Conservation (phyloP, 805 yeast species). For the Zygosaccharomyces siamensis region DNA sequence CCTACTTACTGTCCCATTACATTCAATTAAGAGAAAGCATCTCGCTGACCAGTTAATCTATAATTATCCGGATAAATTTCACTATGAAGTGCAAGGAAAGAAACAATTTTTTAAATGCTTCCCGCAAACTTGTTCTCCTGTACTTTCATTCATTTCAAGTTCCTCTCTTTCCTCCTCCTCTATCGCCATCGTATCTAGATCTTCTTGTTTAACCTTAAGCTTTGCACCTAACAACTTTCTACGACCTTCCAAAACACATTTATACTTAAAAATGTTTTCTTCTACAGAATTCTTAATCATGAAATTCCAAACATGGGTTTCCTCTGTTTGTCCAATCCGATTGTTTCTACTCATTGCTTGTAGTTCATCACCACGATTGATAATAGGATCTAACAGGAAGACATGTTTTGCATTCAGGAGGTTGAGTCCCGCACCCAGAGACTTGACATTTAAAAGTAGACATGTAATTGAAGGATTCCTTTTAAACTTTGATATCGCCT, state of each 20-base stretch:
- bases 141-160: slow-evolving; percentile 25
- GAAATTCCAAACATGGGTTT: slow-evolving; percentile 91
- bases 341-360: slow-evolving; percentile 93
- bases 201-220: slow-evolving; percentile 2
- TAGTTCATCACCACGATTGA: slow-evolving; percentile 78
- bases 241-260: slow-evolving; percentile 26
- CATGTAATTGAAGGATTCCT: slow-evolving; percentile 65
- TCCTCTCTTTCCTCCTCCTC: slow-evolving; percentile 21
- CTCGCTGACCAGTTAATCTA: not conserved
- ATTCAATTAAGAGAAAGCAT: not conserved
- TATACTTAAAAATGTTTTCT: slow-evolving; percentile 62
- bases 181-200: slow-evolving; percentile 5
- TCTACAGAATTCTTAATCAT: slow-evolving; percentile 81
- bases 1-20: not conserved
- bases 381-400: slow-evolving; percentile 85
- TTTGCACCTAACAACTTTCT: slow-evolving; percentile 10
- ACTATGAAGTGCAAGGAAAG: slow-evolving; percentile 12
- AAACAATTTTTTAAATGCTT: slow-evolving; percentile 33
- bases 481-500: slow-evolving; percentile 49
- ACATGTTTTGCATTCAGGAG: slow-evolving; percentile 90
- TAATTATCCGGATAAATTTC: not conserved
- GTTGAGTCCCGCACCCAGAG: slow-evolving; percentile 88
- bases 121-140: slow-evolving; percentile 28
- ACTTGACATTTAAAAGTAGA: slow-evolving; percentile 75
- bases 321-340: slow-evolving; percentile 79